Percentiles rank a stretch among this genome's conserved stretches.
phyloP scores from a whole-genome alignment of 139 green algal genomes.

The Tetradesmus obliquus region DNA sequence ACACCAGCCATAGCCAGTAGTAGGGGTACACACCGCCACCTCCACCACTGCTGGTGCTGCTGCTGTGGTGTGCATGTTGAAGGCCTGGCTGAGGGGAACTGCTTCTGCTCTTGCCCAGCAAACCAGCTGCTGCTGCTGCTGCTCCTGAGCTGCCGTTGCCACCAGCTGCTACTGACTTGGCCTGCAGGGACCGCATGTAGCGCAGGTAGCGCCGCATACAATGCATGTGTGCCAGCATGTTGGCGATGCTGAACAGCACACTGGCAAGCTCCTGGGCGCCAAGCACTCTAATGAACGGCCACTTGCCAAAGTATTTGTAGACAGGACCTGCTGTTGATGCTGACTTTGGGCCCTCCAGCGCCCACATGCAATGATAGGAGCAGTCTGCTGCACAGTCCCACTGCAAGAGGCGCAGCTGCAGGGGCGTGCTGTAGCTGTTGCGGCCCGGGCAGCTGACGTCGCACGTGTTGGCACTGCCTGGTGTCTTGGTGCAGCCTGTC shows the following conservation, averaged over 20 bases:
- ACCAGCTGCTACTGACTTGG: not conserved
- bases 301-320: slow-evolving; percentile 92
- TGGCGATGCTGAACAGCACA: slow-evolving; percentile 80
- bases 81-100: not conserved
- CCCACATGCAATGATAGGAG: slow-evolving; percentile 87
- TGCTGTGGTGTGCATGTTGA: not conserved
- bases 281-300: slow-evolving; percentile 82
- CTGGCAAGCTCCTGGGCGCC: slow-evolving; percentile 82
- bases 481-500: slow-evolving; percentile 33
- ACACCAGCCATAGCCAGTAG: slow-evolving; percentile 67
- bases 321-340: not conserved
- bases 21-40: slow-evolving; percentile 56
- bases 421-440: slow-evolving; percentile 25
- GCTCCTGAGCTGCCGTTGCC: not conserved
- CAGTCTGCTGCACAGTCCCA: slow-evolving; percentile 78
- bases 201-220: slow-evolving; percentile 45
- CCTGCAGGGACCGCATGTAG: not conserved
- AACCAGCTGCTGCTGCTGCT: not conserved
- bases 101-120: not conserved
- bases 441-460: slow-evolving; percentile 12
- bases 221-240: slow-evolving; percentile 74
- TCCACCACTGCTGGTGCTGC: not conserved
- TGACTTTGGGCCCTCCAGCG: slow-evolving; percentile 51
- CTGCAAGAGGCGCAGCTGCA: slow-evolving; percentile 41
- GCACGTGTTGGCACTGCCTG: slow-evolving; percentile 23